Evolutionary conservation across 352 stramenopile genomes (phyloP), one percentile per base, ranked within the genome.

Genomic region (Pythium coloratum): DNA sequence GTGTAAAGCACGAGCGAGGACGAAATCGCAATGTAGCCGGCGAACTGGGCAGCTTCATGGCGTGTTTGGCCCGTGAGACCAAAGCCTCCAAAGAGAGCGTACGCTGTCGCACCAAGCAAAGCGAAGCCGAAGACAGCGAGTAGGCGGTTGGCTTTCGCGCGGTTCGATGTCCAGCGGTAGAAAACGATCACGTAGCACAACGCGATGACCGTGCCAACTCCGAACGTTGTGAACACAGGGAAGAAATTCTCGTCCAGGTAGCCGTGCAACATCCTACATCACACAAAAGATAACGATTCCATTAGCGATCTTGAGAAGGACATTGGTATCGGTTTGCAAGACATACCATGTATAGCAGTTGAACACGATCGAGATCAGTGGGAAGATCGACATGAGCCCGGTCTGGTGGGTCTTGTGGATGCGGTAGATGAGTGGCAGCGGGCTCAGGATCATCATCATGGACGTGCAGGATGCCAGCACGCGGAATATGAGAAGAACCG

Each of bases 1-100:
- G 69, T 75, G 69, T 84, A 85, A 10, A 88, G 73, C 60, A 85
- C 71, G 60, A 88, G 44, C 3, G 70, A 77, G 14, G 82, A 77
- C 6, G 77, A 32, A 51, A 84, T 77, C 3, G 69, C 69, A 53
- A 86, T 46, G 47, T 75, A 82, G 0, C 74, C 76, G 13, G 76
- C 64, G 28, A 75, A 59, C 36, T 72, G 65, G 24, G 73, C 73
- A 49, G 76, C n/a, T 24, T 24, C 20, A 24, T 24, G 20, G 20
- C 20, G 20, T 24, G 20, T 24, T 24, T 24, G 20, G 20, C 54
- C 56, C 0, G 75, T 84, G 14, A 64, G 34, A 1, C 64, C 73
- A 7, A 67, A 70, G 3, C 64, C 69, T 0, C 69, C 78, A 4
- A 87, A 55, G 33, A 80, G n/a, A 4, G 64, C 69, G 70, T 87